Evolutionary conservation across 352 stramenopile genomes (phyloP).

Genomic region (Pythium brassicae): DNA sequence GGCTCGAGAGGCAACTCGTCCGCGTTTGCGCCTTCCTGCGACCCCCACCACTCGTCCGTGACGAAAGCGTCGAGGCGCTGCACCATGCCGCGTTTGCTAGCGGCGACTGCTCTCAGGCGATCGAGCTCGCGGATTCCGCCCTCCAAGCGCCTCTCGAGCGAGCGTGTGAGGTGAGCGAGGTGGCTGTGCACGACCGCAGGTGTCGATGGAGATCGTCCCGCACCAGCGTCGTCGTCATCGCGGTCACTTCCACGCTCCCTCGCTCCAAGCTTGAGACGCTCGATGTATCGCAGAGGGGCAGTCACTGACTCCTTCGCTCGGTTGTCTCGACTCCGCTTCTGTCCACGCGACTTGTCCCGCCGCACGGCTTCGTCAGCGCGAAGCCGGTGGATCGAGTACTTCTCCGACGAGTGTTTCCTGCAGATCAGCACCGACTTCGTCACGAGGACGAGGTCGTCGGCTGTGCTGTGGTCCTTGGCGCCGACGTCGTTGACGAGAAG

Average conservation of each 20-base stretch:
- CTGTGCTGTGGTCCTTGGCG: neutral
- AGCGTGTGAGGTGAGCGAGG: constrained; percentile 39
- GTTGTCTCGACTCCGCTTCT: constrained; percentile 30
- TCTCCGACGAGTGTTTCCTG: constrained; percentile 24
- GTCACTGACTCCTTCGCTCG: constrained; percentile 4
- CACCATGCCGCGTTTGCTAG: constrained; percentile 36
- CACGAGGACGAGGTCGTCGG: constrained; percentile 23
- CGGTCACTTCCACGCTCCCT: constrained; percentile 11
- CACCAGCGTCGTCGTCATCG: neutral
- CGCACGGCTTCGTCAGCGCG: constrained; percentile 21
- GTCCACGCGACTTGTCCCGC: constrained; percentile 13
- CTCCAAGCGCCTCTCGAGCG: constrained; percentile 32
- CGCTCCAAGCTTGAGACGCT: constrained; percentile 46
- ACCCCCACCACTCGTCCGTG: constrained; percentile 20
- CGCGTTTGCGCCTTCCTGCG: neutral
- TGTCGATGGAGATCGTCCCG: neutral
- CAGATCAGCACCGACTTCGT: constrained; percentile 45
- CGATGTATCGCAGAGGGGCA: constrained; percentile 38
- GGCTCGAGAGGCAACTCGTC: neutral
- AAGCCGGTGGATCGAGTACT: constrained; percentile 35
- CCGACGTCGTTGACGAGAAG: constrained; percentile 37
- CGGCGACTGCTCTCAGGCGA: constrained; percentile 32
- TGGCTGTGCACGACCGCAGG: constrained; percentile 24
- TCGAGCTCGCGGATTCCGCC: constrained; percentile 29
- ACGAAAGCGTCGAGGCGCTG: constrained; percentile 33